A percentile compares a stretch with the other conserved stretches of the same genome.
Evolutionary conservation across 2,329 filamentous ascomycete species (phyloP).

Genomic region (Cercospora sojina): DNA sequence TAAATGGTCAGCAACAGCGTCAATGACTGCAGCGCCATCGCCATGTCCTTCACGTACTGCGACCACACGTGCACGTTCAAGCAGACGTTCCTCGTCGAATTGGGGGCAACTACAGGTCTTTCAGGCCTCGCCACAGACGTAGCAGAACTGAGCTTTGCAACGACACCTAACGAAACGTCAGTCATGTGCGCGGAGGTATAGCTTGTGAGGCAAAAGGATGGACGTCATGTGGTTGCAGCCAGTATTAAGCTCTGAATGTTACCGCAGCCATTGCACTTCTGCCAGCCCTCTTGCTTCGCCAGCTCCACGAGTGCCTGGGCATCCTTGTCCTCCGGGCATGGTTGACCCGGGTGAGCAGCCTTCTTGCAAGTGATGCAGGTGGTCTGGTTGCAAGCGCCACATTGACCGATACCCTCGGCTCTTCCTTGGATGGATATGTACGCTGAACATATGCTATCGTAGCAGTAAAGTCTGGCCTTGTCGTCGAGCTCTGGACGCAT

Average conservation of each 20-base stretch:
- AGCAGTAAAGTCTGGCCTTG: conserved; percentile 18
- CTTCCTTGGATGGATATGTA: not conserved
- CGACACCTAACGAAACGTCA: conserved; percentile 3
- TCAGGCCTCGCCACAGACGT: conserved; percentile 10
- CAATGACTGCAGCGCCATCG: not conserved
- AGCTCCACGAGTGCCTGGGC: not conserved
- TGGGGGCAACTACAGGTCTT: conserved; percentile 9
- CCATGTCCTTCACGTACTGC: not conserved
- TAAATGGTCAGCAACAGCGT: not conserved
- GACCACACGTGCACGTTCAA: conserved; percentile 1
- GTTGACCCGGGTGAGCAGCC: not conserved
- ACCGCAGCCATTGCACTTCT: conserved; percentile 10
- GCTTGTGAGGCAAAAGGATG: no score
- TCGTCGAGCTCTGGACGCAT: conserved; percentile 21
- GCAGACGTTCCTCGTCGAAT: conserved; percentile 5
- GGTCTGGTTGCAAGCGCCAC: not conserved
- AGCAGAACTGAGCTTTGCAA: conserved; percentile 20
- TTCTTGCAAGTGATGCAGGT: conserved; percentile 15
- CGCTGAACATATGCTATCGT: not conserved
- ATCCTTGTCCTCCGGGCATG: conserved; percentile 11
- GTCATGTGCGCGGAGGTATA: no score
- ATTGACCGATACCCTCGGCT: not conserved
- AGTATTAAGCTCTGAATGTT: conserved; percentile 6
- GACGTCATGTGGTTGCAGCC: conserved; percentile 25
- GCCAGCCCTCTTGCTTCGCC: conserved; percentile 14